Evolutionary conservation across 768 basidiomycete species (phyloP).

Genomic region (Suillus discolor): DNA sequence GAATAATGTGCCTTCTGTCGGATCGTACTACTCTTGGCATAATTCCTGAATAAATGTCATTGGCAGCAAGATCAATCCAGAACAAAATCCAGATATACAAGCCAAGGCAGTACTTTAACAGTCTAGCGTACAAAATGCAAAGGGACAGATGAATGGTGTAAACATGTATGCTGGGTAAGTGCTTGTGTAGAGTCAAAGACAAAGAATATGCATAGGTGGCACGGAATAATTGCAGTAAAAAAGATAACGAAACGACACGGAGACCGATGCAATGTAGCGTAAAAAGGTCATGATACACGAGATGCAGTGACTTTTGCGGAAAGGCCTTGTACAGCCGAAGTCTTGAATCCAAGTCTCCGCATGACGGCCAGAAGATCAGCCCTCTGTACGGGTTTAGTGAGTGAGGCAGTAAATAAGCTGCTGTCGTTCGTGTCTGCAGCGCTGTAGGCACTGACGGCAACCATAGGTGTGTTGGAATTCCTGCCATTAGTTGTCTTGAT

Average conservation of each 20-base stretch:
- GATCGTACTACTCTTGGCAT: not conserved
- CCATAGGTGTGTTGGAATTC: constrained; percentile 90
- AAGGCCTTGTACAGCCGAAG: constrained; percentile 66
- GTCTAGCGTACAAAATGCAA: constrained; percentile 50
- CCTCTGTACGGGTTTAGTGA: constrained; percentile 90
- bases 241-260: constrained; percentile 31
- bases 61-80: constrained; percentile 5
- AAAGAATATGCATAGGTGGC: constrained; percentile 36
- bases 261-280: constrained; percentile 25
- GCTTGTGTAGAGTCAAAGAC: constrained; percentile 26
- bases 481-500: constrained; percentile 97
- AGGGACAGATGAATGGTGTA: constrained; percentile 21
- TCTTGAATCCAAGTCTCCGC: constrained; percentile 91
- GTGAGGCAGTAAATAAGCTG: constrained; percentile 76
- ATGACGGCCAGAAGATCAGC: constrained; percentile 79
- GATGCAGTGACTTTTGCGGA: constrained; percentile 54
- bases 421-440: constrained; percentile 66
- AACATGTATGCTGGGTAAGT: constrained; percentile 30
- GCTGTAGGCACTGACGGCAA: constrained; percentile 89
- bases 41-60: not conserved
- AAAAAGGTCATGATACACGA: constrained; percentile 27
- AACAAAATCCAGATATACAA: constrained; percentile 17
- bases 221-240: constrained; percentile 31
- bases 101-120: constrained; percentile 22
- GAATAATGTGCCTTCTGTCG: not conserved